Base-by-base conservation (phyloP, 2,329 filamentous ascomycete genomes). In the Neurospora sp. region DNA sequence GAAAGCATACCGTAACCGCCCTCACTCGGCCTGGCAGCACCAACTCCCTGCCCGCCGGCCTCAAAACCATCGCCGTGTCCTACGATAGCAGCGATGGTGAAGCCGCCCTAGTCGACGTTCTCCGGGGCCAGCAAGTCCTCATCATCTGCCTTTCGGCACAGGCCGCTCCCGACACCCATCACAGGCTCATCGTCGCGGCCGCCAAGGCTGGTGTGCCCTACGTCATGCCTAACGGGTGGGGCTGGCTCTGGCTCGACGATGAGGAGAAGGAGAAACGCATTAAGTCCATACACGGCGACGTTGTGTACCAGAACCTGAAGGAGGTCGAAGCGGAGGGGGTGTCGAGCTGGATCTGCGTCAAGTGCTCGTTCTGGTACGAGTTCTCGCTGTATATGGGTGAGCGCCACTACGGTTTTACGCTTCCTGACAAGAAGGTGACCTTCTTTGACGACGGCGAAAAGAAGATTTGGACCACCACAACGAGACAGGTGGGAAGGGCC, bases 401-500 rank as follows among this genome's bases (percentile, higher is more conserved):
- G 8, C 2, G 23, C n/a, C 70, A 70, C 37, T 78, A 72, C 70
- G 77, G 76, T 66, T 76, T 78, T 68, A 76, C 77, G 69, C 66
- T 78, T 62, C 62, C 67, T 5, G 67, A 72, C 65, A 72, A 72
- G 62, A 74, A 68, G 36, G 72, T 72, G 3, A 70, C 71, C 28
- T 66, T 86, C 66, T 87, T 83, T 69, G 87, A 89, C 72, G 84
- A 87, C 33, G 89, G 89, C 0, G 82, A 82, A 23, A 83, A 81
- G 1, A 82, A 79, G 69, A 85, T 90, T 74, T 87, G 84, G 71
- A 85, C 81, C 0, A 86, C 84, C 12, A 91, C 90, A 0, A 88
- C 86, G 82, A 73, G 80, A 6, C 88, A 91, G 78, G 79, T 83
- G 74, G 83, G 77, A 23, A 72, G 73, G 3, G 77, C 73, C 3